phyloP scores from a whole-genome alignment of 768 basidiomycete species.

The Tricholoma sp. region DNA sequence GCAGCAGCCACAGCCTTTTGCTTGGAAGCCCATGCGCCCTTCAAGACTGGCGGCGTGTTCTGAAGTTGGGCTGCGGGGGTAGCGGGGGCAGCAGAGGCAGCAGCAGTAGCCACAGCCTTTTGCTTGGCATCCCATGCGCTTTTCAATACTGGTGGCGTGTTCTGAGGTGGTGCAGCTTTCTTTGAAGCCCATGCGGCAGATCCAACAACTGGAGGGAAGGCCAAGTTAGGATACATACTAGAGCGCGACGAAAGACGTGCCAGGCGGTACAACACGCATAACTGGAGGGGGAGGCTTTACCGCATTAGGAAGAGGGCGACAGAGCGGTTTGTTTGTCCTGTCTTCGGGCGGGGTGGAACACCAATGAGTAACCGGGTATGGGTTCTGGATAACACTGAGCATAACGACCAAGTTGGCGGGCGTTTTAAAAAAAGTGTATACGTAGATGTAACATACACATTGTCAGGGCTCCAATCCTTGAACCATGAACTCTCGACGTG shows the following conservation, averaged over 20 bases:
- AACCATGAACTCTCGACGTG: conserved; percentile 40
- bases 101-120: neutral
- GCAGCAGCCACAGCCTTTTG: neutral
- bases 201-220: conserved; percentile 28
- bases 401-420: conserved; percentile 1
- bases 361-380: conserved; percentile 38
- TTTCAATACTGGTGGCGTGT: conserved; percentile 7
- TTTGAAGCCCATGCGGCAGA: conserved; percentile 28
- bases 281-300: conserved; percentile 27
- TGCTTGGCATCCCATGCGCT: conserved; percentile 14
- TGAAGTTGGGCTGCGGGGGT: too few relatives aligned
- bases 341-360: conserved; percentile 38
- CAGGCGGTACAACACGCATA: conserved; percentile 13
- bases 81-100: too few relatives aligned
- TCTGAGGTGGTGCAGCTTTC: conserved; percentile 5
- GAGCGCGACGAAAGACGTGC: conserved; percentile 12
- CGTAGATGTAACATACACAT: conserved; percentile 21
- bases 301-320: conserved; percentile 36
- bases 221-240: neutral
- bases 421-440: neutral
- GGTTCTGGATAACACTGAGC: conserved; percentile 23
- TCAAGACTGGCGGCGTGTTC: conserved; percentile 6
- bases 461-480: conserved; percentile 27
- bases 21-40: conserved; percentile 15
- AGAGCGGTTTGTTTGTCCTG: conserved; percentile 37